Percentiles rank a stretch among this genome's conserved stretches.
These are phyloP conservation scores for Xylaria sp. DNA, from an alignment of 2,329 filamentous ascomycete species.

Conservation along the genomic window DNA sequence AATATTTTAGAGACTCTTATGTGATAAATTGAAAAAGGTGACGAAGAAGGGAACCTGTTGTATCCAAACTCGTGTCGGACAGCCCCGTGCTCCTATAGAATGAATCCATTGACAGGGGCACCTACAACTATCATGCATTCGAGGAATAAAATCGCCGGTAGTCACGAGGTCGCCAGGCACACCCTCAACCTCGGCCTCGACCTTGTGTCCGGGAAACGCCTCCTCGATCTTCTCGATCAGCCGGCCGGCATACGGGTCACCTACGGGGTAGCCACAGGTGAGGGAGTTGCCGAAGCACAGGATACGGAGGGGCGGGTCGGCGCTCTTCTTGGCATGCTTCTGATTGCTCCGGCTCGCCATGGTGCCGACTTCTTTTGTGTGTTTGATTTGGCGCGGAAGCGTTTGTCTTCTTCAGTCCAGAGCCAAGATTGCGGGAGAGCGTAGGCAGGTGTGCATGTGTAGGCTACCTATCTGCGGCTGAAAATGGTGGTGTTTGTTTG, in stretches of 20 bases:
- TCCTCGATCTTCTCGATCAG: conserved; percentile 60
- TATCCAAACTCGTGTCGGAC: neutral
- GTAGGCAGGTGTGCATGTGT: neutral
- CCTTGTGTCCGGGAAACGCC: conserved; percentile 54
- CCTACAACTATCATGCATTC: conserved; percentile 41
- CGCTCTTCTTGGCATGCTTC: conserved; percentile 36
- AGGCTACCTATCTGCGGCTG: neutral
- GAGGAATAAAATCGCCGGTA: conserved; percentile 47
- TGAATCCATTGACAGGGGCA: neutral
- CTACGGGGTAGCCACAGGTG: conserved; percentile 64
- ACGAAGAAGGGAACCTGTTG: neutral
- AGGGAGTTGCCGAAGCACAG: conserved; percentile 75
- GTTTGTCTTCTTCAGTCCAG: neutral
- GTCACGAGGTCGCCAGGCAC: conserved; percentile 63
- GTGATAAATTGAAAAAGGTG: neutral
- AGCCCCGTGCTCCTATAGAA: neutral
- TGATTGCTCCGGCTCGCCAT: conserved; percentile 17
- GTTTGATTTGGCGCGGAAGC: neutral
- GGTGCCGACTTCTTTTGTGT: neutral
- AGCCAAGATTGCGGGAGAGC: conserved; percentile 3
- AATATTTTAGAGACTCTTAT: neutral
- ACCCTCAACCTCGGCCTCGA: conserved; percentile 60
- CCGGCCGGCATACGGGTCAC: conserved; percentile 64
- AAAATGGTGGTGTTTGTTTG: neutral
- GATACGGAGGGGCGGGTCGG: conserved; percentile 59